Conservation (phyloP, 768 basidiomycete genomes). For the Amanita jacksonii region DNA sequence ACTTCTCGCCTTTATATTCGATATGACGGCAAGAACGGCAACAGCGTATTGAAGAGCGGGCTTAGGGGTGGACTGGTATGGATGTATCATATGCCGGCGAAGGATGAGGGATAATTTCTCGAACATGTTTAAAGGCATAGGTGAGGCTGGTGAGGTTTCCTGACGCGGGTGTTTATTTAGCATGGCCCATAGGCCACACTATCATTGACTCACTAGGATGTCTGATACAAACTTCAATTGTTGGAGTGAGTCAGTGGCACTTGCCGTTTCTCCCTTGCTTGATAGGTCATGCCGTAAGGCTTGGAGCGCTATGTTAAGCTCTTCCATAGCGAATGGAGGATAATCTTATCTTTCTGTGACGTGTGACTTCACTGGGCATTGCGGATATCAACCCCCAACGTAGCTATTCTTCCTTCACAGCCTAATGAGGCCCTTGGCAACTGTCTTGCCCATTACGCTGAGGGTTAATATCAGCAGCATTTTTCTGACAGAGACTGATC, state of each 20-base stretch:
- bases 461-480: neutral
- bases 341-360: neutral
- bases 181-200: neutral
- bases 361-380: too few species aligned
- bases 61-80: conserved; percentile 31
- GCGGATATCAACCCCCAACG: too few species aligned
- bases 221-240: neutral
- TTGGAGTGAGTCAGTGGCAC: neutral
- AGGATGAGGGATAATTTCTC: conserved; percentile 30
- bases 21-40: conserved; percentile 29
- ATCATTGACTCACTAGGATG: neutral
- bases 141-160: conserved; percentile 33
- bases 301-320: neutral
- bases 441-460: conserved; percentile 1
- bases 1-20: conserved; percentile 27
- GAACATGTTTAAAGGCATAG: conserved; percentile 26
- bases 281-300: neutral
- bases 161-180: neutral
- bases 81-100: conserved; percentile 30
- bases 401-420: too few species aligned
- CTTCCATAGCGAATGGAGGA: neutral
- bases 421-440: neutral
- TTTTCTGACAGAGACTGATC: neutral
- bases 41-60: conserved; percentile 32
- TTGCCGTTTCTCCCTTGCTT: neutral